Conservation (phyloP, 2,329 filamentous ascomycete genomes). For the Colletotrichum chlorophyti region DNA sequence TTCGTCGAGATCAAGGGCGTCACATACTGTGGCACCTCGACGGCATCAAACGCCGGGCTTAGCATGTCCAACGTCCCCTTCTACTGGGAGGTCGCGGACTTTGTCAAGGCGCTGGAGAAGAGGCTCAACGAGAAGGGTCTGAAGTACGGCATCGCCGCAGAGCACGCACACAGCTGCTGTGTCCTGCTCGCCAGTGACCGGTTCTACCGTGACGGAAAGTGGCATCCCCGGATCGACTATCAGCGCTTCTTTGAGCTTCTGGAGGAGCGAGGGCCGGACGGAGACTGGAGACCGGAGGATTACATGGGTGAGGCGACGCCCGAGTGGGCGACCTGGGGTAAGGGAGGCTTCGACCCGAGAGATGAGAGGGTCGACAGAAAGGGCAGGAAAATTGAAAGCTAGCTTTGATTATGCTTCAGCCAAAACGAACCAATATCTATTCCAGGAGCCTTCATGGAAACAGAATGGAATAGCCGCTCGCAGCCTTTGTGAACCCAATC, state of each 20-base stretch:
- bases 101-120: conserved; percentile 76
- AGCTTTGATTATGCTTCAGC: conserved; percentile 30
- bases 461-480: not conserved
- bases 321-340: conserved; percentile 94
- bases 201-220: conserved; percentile 78
- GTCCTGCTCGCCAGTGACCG: conserved; percentile 83
- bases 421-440: no score
- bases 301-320: conserved; percentile 87
- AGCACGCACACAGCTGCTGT: conserved; percentile 95
- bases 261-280: conserved; percentile 69
- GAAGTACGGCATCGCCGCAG: conserved; percentile 88
- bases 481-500: not conserved
- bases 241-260: conserved; percentile 84
- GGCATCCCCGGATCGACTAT: conserved; percentile 94
- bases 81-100: conserved; percentile 87
- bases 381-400: conserved; percentile 67
- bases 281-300: conserved; percentile 84
- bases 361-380: conserved; percentile 89
- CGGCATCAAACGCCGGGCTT: conserved; percentile 81
- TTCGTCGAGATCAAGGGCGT: conserved; percentile 97
- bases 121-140: conserved; percentile 75
- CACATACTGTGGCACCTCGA: conserved; percentile 92
- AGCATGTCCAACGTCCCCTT: conserved; percentile 99
- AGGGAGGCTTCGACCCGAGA: conserved; percentile 90
- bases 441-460: no score